These are phyloP conservation scores for Davidsoniella australis DNA, from an alignment of 2,329 filamentous ascomycete species.

Conservation along the genomic window DNA sequence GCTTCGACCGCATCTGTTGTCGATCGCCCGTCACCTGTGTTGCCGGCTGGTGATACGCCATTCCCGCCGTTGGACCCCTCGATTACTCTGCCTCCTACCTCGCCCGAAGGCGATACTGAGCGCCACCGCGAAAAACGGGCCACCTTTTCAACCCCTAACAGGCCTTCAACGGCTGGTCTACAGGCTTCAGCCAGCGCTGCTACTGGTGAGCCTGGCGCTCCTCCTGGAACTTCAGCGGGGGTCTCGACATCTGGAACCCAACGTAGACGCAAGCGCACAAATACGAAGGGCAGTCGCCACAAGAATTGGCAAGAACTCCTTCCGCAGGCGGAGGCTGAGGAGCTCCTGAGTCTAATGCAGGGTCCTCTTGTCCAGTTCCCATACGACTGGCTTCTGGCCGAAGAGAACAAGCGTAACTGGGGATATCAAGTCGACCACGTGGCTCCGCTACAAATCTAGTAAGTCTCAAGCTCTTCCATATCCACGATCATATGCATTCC, in stretches of 20 bases:
- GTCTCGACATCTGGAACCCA: constrained; percentile 26
- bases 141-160: constrained; percentile 38
- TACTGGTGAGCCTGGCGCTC: neutral
- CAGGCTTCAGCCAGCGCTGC: neutral
- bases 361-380: constrained; percentile 84
- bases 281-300: constrained; percentile 50
- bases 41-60: constrained; percentile 25
- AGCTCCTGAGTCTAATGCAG: constrained; percentile 64
- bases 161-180: constrained; percentile 22
- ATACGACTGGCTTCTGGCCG: constrained; percentile 84
- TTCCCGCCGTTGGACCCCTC: constrained; percentile 31
- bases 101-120: constrained; percentile 5
- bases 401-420: constrained; percentile 91
- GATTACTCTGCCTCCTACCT: constrained; percentile 11
- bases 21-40: constrained; percentile 26
- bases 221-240: neutral
- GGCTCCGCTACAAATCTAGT: constrained; percentile 87
- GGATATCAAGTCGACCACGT: constrained; percentile 91
- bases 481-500: too few species aligned
- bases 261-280: constrained; percentile 47
- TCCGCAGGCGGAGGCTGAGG: constrained; percentile 58
- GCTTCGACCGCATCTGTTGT: neutral
- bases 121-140: constrained; percentile 30
- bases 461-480: too few species aligned
- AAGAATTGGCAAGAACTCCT: constrained; percentile 63